Evolutionary conservation across 257 asterid genomes (phyloP).

Genomic region (Marsdenia floribunda): DNA sequence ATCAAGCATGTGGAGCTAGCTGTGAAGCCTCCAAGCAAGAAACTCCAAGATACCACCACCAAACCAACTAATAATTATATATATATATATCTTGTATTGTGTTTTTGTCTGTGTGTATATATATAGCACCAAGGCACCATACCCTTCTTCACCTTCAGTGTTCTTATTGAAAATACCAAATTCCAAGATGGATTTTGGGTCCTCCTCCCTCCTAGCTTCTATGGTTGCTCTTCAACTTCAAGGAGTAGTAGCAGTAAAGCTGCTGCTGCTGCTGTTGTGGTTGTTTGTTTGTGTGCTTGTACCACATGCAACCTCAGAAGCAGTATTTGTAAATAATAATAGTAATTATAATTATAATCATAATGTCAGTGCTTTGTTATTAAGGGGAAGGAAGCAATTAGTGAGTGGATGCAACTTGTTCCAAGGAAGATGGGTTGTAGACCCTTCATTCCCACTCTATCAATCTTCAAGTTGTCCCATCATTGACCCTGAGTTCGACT

Average conservation of each 20-base stretch:
- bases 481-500: conserved; percentile 40
- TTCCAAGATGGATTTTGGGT: neutral
- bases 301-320: conserved; percentile 8
- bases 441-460: conserved; percentile 35
- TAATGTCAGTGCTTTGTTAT: neutral
- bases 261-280: neutral
- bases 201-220: neutral
- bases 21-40: neutral
- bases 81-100: neutral
- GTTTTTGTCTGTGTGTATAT: neutral
- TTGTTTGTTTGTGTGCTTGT: conserved; percentile 1
- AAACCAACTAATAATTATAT: neutral
- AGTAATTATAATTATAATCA: neutral
- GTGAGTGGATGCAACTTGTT: conserved; percentile 37
- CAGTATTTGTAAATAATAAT: neutral
- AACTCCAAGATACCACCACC: conserved; percentile 6
- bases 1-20: neutral
- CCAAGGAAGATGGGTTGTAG: conserved; percentile 46
- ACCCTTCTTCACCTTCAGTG: neutral
- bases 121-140: neutral
- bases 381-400: conserved; percentile 6
- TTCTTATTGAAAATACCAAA: neutral
- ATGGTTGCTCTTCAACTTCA: neutral
- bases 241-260: too few species aligned
- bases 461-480: conserved; percentile 47